Evolutionary conservation across 306 rosid species (phyloP).

Genomic region (Inga laurina): DNA sequence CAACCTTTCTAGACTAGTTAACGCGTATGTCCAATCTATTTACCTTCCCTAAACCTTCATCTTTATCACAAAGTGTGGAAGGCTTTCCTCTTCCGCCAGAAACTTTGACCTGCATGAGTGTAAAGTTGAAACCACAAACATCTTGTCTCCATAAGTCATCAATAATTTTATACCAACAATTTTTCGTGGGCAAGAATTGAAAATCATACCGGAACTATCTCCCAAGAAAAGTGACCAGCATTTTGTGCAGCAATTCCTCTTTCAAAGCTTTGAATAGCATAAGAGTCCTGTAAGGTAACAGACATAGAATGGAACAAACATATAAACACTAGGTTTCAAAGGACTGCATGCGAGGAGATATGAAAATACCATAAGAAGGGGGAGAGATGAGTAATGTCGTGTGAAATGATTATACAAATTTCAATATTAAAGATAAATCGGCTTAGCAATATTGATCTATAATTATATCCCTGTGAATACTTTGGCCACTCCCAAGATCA

Average conservation of each 20-base stretch:
- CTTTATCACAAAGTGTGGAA: slow-evolving; percentile 61
- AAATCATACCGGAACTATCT: slow-evolving; percentile 79
- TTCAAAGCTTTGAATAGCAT: slow-evolving; percentile 85
- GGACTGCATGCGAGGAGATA: slow-evolving; percentile 3
- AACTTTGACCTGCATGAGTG: slow-evolving; percentile 67
- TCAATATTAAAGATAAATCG: slow-evolving; percentile 21
- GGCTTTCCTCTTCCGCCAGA: slow-evolving; percentile 71
- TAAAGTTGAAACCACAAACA: slow-evolving; percentile 32
- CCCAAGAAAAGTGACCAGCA: slow-evolving; percentile 79
- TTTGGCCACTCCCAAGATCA: neutral
- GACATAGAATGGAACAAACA: slow-evolving; percentile 19
- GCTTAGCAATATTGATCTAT: neutral
- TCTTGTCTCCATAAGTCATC: neutral
- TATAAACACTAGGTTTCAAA: neutral
- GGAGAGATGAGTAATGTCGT: neutral
- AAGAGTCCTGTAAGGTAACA: slow-evolving; percentile 62
- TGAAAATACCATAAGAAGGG: neutral
- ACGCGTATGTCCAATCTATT: slow-evolving; percentile 20
- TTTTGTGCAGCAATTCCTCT: slow-evolving; percentile 83
- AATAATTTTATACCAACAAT: neutral
- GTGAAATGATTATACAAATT: slow-evolving; percentile 2
- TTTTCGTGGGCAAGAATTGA: slow-evolving; percentile 22
- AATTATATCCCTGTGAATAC: neutral
- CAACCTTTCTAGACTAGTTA: slow-evolving; percentile 12
- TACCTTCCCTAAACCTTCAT: slow-evolving; percentile 90